A percentile compares a stretch with the other conserved stretches of the same genome.
Evolutionary conservation across 352 stramenopile species (phyloP).

Genomic region (Globisporangium cederbergense): DNA sequence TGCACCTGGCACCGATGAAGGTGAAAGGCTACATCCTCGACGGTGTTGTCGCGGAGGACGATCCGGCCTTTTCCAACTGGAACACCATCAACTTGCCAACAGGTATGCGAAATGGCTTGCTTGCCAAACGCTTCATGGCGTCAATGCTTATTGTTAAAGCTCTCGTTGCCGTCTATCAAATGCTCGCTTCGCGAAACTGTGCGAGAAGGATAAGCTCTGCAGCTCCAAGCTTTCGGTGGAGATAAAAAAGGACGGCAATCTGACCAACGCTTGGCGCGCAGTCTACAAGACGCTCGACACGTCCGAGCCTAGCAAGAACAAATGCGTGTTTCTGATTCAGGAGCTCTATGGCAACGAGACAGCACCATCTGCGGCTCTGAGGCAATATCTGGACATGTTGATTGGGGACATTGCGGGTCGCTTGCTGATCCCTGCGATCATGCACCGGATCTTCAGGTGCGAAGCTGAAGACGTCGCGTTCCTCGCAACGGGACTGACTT

Average conservation of each 20-base stretch:
- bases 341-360: not conserved
- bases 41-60: slow-evolving; percentile 16
- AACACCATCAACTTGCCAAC: slow-evolving; percentile 2
- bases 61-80: slow-evolving; percentile 13
- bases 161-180: not conserved
- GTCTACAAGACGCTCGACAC: slow-evolving; percentile 5
- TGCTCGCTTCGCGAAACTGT: slow-evolving; percentile 6
- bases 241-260: slow-evolving; percentile 10
- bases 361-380: slow-evolving; percentile 1
- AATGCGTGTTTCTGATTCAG: not conserved
- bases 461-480: slow-evolving; percentile 4
- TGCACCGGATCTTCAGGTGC: slow-evolving; percentile 2
- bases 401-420: not conserved
- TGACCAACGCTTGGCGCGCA: slow-evolving; percentile 4
- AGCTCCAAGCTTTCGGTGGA: slow-evolving; percentile 10
- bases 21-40: slow-evolving; percentile 34
- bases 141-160: not conserved
- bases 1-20: slow-evolving; percentile 26
- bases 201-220: slow-evolving; percentile 13
- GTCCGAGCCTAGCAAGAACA: not conserved
- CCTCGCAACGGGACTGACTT: not conserved
- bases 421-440: slow-evolving; percentile 7
- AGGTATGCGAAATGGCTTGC: not conserved
- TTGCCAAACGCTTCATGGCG: no score
- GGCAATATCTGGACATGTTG: not conserved